Base-by-base conservation (phyloP, 2,329 filamentous ascomycete species). In the Trichoderma arundinaceum region DNA sequence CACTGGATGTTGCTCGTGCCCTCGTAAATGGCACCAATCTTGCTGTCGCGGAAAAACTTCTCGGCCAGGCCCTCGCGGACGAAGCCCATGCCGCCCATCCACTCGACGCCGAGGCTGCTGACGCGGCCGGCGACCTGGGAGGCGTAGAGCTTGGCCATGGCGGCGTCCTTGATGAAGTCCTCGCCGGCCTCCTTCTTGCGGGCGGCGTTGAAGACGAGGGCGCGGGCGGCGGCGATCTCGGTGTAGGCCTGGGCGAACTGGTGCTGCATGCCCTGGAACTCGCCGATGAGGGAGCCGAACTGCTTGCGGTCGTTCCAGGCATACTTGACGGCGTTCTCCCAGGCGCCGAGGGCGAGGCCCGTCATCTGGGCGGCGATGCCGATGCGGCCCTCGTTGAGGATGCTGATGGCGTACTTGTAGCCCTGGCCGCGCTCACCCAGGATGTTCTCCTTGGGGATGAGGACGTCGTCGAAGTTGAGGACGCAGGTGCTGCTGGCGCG, bases 81-180 rank as follows among this genome's bases (percentile, higher is more conserved):
- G 73, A 99, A 99, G 52, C 95, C 95, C 95, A 99, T 98, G 68
- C 95, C 95, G 54, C 95, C 95, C 94, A 98, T 98, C 95, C 95
- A 99, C 81, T 99, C 95, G 33, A 99, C 88, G 0, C 94, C 95
- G 56, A 91, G 85, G 7, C 94, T 89, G 64, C 90, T 91, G 19
- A 99, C 94, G 63, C 88, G 88, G 19, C 92, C 91, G 0, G 95
- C 95, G 38, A 99, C 92, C 80, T 99, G 95, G 4, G 92, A 95
- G 2, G 95, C 88, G 77, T 91, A 97, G 64, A 99, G 85, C 84
- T 99, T 99, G 62, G 95, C 95, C 95, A 99, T 99, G 72, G 95
- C 95, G 9, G 95, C 95, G 74, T 99, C 95, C 77, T 86, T 87
- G 73, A 98, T 94, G 75, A 99, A 99, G 77, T 97, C 89, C 80